A percentile compares a stretch with the other conserved stretches of the same genome.
These are phyloP conservation scores for Penicillium subrubescens DNA, from an alignment of 495 filamentous ascomycete genomes.

Conservation along the genomic window DNA sequence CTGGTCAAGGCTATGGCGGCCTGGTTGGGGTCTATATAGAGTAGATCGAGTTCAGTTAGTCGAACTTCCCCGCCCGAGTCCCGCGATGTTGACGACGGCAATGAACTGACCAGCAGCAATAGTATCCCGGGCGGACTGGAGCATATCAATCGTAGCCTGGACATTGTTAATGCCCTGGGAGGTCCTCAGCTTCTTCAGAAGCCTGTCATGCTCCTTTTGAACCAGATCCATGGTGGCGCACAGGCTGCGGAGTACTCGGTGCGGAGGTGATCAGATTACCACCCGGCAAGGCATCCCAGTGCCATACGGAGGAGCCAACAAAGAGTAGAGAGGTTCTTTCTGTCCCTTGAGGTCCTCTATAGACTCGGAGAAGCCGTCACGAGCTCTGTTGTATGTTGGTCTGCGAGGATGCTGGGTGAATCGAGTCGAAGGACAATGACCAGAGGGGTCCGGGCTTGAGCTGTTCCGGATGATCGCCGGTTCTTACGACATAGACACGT, in stretches of 20 bases:
- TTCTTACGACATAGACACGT: constrained; percentile 27
- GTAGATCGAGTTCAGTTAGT: constrained; percentile 1
- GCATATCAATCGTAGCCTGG: constrained; percentile 74
- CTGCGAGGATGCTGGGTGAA: background rate
- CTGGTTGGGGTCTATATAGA: constrained; percentile 62
- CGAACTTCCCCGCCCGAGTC: background rate
- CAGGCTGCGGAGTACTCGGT: constrained; percentile 6
- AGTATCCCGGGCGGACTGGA: constrained; percentile 69
- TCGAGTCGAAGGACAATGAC: background rate
- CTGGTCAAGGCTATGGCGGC: constrained; percentile 73
- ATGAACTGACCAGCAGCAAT: constrained; percentile 62
- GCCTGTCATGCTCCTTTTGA: constrained; percentile 69
- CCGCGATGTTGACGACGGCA: background rate
- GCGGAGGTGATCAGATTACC: constrained; percentile 34
- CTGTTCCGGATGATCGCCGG: constrained; percentile 25
- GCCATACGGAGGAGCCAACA: constrained; percentile 14
- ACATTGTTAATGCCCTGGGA: constrained; percentile 71
- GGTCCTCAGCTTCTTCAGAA: constrained; percentile 70
- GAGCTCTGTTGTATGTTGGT: background rate
- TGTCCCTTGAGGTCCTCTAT: background rate
- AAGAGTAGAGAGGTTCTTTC: background rate
- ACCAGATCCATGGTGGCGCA: constrained; percentile 65
- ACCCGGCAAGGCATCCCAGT: constrained; percentile 18
- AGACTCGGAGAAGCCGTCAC: background rate
- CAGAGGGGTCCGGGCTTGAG: constrained; percentile 4